A percentile compares a stretch with the other conserved stretches of the same genome.
These are phyloP conservation scores for Verticillium nonalfalfae DNA, from an alignment of 2,329 filamentous ascomycete genomes.

Conservation along the genomic window DNA sequence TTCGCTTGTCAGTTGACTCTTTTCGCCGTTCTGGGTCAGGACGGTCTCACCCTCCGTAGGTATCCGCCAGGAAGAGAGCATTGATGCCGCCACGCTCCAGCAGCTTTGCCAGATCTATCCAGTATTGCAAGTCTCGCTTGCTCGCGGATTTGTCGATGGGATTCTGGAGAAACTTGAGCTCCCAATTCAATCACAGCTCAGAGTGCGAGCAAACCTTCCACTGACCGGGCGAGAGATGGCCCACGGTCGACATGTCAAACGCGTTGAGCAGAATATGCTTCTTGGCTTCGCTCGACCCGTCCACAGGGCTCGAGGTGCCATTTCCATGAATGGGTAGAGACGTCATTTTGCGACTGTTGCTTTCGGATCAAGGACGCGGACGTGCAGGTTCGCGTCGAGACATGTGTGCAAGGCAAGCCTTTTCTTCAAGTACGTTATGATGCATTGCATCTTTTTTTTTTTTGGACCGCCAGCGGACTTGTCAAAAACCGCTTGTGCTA, in stretches of 20 bases:
- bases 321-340: slow-evolving; percentile 2
- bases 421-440: neutral
- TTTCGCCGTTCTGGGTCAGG: too few species aligned
- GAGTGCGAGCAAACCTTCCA: slow-evolving; percentile 48
- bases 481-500: neutral
- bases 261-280: slow-evolving; percentile 51
- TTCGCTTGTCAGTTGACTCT: neutral
- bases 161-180: slow-evolving; percentile 32
- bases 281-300: slow-evolving; percentile 1
- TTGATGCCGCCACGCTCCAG: slow-evolving; percentile 58
- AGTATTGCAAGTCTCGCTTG: slow-evolving; percentile 55
- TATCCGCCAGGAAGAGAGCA: slow-evolving; percentile 60
- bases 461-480: neutral
- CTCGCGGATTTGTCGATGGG: slow-evolving; percentile 54
- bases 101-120: slow-evolving; percentile 57
- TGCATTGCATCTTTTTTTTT: neutral
- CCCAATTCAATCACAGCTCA: neutral
- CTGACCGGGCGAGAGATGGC: slow-evolving; percentile 59
- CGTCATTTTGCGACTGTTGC: neutral
- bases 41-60: slow-evolving; percentile 41
- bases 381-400: neutral
- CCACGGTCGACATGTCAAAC: slow-evolving; percentile 60
- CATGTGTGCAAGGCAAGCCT: neutral
- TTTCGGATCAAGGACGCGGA: too few species aligned
- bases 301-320: neutral